These are phyloP conservation scores for Jamesozyma lodderae DNA, from an alignment of 805 yeast genomes.

Conservation along the genomic window DNA sequence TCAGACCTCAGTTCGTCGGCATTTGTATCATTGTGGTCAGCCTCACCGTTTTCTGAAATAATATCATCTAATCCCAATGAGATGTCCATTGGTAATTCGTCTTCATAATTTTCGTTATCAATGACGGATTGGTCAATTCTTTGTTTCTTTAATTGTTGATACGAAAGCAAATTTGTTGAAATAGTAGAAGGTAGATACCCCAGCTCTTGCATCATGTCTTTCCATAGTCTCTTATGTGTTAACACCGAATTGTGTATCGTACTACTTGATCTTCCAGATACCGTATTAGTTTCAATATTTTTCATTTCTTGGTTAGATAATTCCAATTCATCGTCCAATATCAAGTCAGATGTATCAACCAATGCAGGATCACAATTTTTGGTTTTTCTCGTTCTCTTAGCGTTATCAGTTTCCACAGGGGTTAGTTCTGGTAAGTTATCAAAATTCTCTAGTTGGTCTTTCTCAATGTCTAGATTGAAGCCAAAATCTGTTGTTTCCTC, in stretches of 20 bases:
- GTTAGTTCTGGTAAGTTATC: slow-evolving; percentile 26
- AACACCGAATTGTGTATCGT: not conserved
- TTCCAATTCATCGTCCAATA: slow-evolving; percentile 10
- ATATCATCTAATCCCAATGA: slow-evolving; percentile 20
- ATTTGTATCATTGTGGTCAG: slow-evolving; percentile 1
- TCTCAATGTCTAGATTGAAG: slow-evolving; percentile 42
- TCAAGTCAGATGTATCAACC: slow-evolving; percentile 10
- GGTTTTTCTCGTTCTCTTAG: slow-evolving; percentile 1
- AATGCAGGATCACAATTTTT: slow-evolving; percentile 9
- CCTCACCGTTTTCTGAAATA: slow-evolving; percentile 5
- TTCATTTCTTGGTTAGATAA: slow-evolving; percentile 14
- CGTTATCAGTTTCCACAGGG: slow-evolving; percentile 20
- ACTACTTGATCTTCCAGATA: slow-evolving; percentile 3
- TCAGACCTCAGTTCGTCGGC: no score
- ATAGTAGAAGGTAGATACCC: slow-evolving; percentile 16
- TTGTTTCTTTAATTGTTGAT: slow-evolving; percentile 16
- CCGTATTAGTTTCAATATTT: no score
- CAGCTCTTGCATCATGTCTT: slow-evolving; percentile 13
- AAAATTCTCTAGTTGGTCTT: slow-evolving; percentile 22
- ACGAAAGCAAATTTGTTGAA: slow-evolving; percentile 11
- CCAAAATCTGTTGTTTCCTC: slow-evolving; percentile 38
- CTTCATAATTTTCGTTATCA: slow-evolving; percentile 8
- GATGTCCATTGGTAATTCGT: slow-evolving; percentile 18
- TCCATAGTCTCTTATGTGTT: slow-evolving; percentile 17
- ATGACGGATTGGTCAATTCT: slow-evolving; percentile 7